Percentiles rank a stretch among this genome's conserved stretches.
Evolutionary conservation across 257 asterid species (phyloP).

Genomic region (Solanum piurae): DNA sequence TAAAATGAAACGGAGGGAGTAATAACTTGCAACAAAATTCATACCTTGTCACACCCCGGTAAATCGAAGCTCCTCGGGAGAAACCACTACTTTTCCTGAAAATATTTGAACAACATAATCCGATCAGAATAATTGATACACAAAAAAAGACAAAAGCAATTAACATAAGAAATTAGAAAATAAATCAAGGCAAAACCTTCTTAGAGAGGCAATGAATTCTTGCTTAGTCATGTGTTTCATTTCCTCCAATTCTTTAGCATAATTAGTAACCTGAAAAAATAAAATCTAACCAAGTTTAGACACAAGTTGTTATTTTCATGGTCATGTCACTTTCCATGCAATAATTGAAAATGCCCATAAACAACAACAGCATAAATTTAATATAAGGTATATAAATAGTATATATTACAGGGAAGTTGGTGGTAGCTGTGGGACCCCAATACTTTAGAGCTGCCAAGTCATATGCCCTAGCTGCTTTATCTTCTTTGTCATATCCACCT

Average conservation of each 20-base stretch:
- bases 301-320: not conserved
- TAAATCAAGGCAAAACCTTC: slow-evolving; percentile 32
- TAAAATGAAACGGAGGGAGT: not conserved
- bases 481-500: slow-evolving; percentile 98
- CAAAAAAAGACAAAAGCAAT: not conserved
- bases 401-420: slow-evolving; percentile 65
- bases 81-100: slow-evolving; percentile 94
- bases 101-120: not conserved
- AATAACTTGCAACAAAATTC: not conserved
- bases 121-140: not conserved
- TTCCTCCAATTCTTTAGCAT: slow-evolving; percentile 67
- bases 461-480: slow-evolving; percentile 81
- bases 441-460: slow-evolving; percentile 91
- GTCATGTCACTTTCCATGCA: not conserved
- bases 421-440: slow-evolving; percentile 92
- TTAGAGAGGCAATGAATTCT: slow-evolving; percentile 84
- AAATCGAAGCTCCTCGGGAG: slow-evolving; percentile 85
- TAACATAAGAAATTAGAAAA: not conserved
- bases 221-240: slow-evolving; percentile 75
- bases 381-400: not conserved
- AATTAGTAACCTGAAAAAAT: slow-evolving; percentile 44
- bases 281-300: not conserved
- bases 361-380: not conserved
- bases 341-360: not conserved
- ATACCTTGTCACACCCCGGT: slow-evolving; percentile 87